Conservation (phyloP, 176 grass and related monocot species). For the Saccharum spontaneum region DNA sequence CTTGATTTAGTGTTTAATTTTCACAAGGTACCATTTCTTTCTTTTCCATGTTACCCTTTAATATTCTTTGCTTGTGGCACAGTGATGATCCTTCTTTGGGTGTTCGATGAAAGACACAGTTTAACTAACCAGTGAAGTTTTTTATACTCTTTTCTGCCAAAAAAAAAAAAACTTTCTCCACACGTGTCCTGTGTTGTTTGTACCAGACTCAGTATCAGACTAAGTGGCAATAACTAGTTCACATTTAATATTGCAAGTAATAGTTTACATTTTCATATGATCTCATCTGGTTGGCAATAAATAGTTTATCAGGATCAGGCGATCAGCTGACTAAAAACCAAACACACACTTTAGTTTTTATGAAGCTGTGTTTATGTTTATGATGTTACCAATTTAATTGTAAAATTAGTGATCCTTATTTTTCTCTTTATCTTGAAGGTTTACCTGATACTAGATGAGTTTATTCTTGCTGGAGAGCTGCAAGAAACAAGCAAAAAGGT, state of each 20-base stretch:
- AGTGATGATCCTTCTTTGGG: too few species aligned
- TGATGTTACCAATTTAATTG: not conserved
- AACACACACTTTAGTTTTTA: not conserved
- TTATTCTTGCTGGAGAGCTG: conserved; percentile 94
- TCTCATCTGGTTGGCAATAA: not conserved
- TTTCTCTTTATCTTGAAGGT: conserved; percentile 48
- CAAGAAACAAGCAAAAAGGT: conserved; percentile 99
- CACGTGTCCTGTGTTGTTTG: too few species aligned
- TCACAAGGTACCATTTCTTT: too few species aligned
- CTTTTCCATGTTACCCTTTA: too few species aligned
- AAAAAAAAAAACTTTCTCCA: too few species aligned
- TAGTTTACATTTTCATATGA: not conserved
- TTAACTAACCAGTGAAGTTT: too few species aligned
- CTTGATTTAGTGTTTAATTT: too few species aligned
- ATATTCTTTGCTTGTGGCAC: too few species aligned
- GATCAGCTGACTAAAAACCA: not conserved
- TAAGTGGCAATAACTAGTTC: not conserved
- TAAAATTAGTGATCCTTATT: not conserved
- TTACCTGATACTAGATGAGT: conserved; percentile 93
- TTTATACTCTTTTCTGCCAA: too few species aligned
- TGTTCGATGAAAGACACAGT: too few species aligned
- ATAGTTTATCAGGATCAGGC: not conserved
- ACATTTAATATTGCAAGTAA: not conserved
- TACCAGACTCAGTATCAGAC: too few species aligned
- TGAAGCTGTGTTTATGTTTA: not conserved